Conservation (phyloP, 2,329 filamentous ascomycete genomes). For the Hymenoscyphus linearis region DNA sequence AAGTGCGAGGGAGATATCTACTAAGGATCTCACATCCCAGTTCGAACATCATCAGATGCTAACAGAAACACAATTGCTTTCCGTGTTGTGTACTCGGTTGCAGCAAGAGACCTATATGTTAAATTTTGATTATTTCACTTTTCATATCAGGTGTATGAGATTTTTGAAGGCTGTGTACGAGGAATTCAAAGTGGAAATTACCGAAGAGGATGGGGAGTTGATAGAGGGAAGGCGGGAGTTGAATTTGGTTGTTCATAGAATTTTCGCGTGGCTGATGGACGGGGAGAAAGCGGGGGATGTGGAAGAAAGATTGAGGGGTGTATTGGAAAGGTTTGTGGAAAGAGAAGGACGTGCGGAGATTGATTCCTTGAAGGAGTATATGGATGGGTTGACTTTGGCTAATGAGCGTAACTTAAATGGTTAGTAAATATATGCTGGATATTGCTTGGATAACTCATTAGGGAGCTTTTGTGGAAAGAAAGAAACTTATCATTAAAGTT, state of each 20-base stretch:
- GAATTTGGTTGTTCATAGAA: neutral
- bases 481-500: no score
- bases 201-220: neutral
- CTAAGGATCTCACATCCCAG: constrained; percentile 1
- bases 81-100: constrained; percentile 8
- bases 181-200: neutral
- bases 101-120: constrained; percentile 13
- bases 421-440: no score
- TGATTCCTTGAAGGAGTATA: neutral
- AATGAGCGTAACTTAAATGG: neutral
- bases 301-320: neutral
- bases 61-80: constrained; percentile 12
- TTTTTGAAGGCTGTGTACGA: constrained; percentile 1
- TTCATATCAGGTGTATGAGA: constrained; percentile 6
- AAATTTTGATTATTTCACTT: constrained; percentile 17
- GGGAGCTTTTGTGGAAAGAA: no score
- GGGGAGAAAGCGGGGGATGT: neutral
- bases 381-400: neutral
- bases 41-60: constrained; percentile 10
- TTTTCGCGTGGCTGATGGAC: neutral
- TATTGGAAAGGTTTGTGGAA: neutral
- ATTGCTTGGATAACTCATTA: no score
- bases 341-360: neutral
- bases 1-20: neutral
- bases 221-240: neutral